Conservation (phyloP, 208 protist genomes). For the Spironucleus salmonicida region DNA sequence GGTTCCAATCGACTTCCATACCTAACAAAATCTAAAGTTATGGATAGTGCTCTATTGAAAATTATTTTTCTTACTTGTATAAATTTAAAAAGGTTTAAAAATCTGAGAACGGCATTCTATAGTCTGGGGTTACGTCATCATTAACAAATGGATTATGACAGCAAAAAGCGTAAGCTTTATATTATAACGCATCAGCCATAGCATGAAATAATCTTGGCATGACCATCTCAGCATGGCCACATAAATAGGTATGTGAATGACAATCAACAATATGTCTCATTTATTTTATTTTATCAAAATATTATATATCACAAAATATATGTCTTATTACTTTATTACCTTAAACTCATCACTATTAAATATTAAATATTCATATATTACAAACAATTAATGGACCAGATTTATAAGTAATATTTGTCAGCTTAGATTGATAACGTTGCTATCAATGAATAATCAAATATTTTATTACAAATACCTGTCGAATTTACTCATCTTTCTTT, state of each 20-base stretch:
- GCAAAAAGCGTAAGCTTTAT: neutral
- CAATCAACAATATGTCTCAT: too few relatives aligned
- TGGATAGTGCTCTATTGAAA: neutral
- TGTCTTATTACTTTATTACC: too few relatives aligned
- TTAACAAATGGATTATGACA: constrained; percentile 7
- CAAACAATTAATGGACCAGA: too few relatives aligned
- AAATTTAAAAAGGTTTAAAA: constrained; percentile 1
- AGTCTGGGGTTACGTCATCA: neutral
- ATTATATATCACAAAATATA: too few relatives aligned
- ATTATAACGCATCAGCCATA: neutral
- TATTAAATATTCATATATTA: too few relatives aligned
- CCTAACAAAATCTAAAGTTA: neutral
- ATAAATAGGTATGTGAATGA: constrained; percentile 23
- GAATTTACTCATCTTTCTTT: too few relatives aligned
- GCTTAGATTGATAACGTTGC: too few relatives aligned
- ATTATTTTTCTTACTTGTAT: neutral
- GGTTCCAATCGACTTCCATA: constrained; percentile 25
- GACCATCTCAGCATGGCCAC: constrained; percentile 11
- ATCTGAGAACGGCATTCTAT: constrained; percentile 8
- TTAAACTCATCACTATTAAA: too few relatives aligned
- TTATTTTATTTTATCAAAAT: too few relatives aligned
- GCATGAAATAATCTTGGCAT: neutral
- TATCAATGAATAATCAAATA: too few relatives aligned
- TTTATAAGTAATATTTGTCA: too few relatives aligned
- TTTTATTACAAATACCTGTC: too few relatives aligned